Conservation (phyloP, 2,329 filamentous ascomycete genomes). For the Sporothrix euskadiensis region DNA sequence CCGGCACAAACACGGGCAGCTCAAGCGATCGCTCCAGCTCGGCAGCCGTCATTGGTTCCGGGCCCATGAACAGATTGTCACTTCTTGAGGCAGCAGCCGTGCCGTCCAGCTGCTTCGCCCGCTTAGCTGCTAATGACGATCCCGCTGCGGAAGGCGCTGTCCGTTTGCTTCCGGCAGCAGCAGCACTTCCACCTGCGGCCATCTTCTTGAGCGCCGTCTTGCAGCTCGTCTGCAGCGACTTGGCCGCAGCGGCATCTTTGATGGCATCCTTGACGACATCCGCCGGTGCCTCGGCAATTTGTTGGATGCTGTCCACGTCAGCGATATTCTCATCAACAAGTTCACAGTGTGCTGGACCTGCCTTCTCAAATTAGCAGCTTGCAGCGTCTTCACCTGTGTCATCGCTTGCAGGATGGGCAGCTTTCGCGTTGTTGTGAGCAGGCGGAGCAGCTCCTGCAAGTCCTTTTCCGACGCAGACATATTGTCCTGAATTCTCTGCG, state of each 20-base stretch:
- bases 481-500: background rate
- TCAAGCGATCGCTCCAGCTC: conserved; percentile 64
- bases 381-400: conserved; percentile 58
- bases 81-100: conserved; percentile 34
- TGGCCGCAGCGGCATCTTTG: conserved; percentile 52
- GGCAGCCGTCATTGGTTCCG: conserved; percentile 48
- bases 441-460: conserved; percentile 61
- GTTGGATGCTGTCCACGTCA: conserved; percentile 48
- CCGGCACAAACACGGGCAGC: conserved; percentile 57
- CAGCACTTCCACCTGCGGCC: conserved; percentile 32
- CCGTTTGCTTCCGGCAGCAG: conserved; percentile 38
- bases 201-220: conserved; percentile 51
- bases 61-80: conserved; percentile 36
- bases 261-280: conserved; percentile 50
- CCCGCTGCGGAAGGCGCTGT: conserved; percentile 27
- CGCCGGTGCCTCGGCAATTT: conserved; percentile 54
- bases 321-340: background rate
- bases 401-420: conserved; percentile 61
- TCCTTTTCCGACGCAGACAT: conserved; percentile 50
- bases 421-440: conserved; percentile 58
- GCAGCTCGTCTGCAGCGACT: conserved; percentile 55
- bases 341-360: conserved; percentile 41
- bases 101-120: conserved; percentile 33
- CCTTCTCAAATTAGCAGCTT: conserved; percentile 57
- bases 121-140: conserved; percentile 38